Percentiles rank a stretch among this genome's conserved stretches.
These are phyloP conservation scores for Cladosporium sp. DNA, from an alignment of 2,329 filamentous ascomycete species.

Conservation along the genomic window DNA sequence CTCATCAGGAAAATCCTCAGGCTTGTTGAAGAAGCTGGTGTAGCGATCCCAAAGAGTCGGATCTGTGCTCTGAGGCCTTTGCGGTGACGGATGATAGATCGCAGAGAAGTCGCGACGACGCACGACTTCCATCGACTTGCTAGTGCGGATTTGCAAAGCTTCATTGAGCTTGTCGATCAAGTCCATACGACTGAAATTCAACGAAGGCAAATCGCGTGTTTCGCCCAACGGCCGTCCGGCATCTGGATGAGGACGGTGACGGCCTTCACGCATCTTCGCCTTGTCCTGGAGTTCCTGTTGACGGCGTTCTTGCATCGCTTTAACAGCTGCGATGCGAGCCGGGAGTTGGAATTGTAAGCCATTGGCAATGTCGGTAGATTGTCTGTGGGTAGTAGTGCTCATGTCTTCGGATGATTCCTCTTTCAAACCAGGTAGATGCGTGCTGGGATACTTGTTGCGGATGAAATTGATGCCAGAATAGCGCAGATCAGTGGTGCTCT, in stretches of 20 bases:
- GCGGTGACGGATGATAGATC: slow-evolving; percentile 29
- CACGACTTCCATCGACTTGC: slow-evolving; percentile 35
- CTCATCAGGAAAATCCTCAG: slow-evolving; percentile 33
- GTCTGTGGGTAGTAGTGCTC: slow-evolving; percentile 30
- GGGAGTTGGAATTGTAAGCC: slow-evolving; percentile 27
- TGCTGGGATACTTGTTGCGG: slow-evolving; percentile 25
- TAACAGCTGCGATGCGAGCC: slow-evolving; percentile 31
- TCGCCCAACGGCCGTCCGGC: slow-evolving; percentile 32
- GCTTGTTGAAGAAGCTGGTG: slow-evolving; percentile 41
- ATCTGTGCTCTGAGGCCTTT: slow-evolving; percentile 35
- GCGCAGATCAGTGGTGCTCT: slow-evolving; percentile 25
- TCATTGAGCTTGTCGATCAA: slow-evolving; percentile 43
- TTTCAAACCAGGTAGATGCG: slow-evolving; percentile 41
- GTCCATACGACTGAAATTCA: slow-evolving; percentile 46
- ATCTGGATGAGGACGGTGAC: slow-evolving; percentile 24
- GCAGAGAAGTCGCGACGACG: slow-evolving; percentile 29
- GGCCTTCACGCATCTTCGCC: slow-evolving; percentile 21
- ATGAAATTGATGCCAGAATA: slow-evolving; percentile 20
- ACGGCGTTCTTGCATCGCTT: slow-evolving; percentile 32
- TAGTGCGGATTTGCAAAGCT: slow-evolving; percentile 30
- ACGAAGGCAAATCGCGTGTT: slow-evolving; percentile 39
- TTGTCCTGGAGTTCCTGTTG: slow-evolving; percentile 29
- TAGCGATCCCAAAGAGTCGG: slow-evolving; percentile 39
- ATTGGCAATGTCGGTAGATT: slow-evolving; percentile 13
- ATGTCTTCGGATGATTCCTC: slow-evolving; percentile 47